phyloP scores from a whole-genome alignment of 2,329 filamentous ascomycete species.

The Paecilomyces variotii region DNA sequence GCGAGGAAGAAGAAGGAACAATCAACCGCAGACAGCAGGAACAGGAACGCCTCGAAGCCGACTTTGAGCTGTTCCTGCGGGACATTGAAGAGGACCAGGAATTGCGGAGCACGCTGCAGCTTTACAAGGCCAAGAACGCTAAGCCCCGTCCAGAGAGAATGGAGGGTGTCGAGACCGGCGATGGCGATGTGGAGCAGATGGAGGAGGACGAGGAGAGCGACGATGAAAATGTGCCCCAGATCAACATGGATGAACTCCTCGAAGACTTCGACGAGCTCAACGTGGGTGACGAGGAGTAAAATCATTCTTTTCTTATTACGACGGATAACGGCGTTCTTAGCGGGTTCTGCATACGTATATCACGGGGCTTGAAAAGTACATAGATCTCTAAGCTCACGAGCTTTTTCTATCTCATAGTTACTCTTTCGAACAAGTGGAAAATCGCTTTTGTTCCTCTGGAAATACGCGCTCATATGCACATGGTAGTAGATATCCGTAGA shows the following conservation, averaged over 20 bases:
- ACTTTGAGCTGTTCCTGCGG: constrained; percentile 94
- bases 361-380: constrained; percentile 1
- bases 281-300: constrained; percentile 46
- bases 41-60: constrained; percentile 77
- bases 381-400: not conserved
- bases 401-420: not conserved
- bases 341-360: not conserved
- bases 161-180: constrained; percentile 36
- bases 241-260: constrained; percentile 72
- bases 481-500: not conserved
- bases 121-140: constrained; percentile 66
- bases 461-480: not conserved
- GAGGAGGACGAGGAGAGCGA: constrained; percentile 54
- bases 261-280: constrained; percentile 90
- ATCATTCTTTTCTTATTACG: not conserved
- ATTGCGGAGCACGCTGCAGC: constrained; percentile 68
- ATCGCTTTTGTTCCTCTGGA: not conserved
- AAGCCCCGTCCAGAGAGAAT: constrained; percentile 36
- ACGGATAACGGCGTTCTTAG: not conserved
- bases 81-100: constrained; percentile 96
- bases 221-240: constrained; percentile 56
- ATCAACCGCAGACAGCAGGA: constrained; percentile 51
- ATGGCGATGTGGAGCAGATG: constrained; percentile 39
- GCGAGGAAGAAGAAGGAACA: constrained; percentile 60
- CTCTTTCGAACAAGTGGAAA: not conserved